Conservation (phyloP, 83 land plant species). For the Larix sibirica region DNA sequence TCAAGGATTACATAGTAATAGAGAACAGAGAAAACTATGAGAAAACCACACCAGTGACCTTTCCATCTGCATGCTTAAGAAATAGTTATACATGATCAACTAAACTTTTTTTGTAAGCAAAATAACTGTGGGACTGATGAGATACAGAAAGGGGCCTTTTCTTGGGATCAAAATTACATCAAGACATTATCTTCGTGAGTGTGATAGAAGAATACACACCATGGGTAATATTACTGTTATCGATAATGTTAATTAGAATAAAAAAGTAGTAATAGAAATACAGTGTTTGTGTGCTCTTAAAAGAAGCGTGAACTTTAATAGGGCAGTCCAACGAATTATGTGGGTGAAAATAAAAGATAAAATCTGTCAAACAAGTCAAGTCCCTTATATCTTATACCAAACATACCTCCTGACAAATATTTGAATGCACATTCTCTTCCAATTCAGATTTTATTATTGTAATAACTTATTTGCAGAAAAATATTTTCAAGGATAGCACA, state of each 20-base stretch:
- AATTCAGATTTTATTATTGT: not conserved
- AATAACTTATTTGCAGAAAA: not conserved
- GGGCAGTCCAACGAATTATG: not conserved
- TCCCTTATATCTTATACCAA: not conserved
- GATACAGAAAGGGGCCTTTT: not conserved
- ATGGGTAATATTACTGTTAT: not conserved
- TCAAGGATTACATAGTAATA: not conserved
- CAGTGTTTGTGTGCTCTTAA: not conserved
- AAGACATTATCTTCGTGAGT: not conserved
- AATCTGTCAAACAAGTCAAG: not conserved
- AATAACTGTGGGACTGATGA: not conserved
- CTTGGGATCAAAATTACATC: not conserved
- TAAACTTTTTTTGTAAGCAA: not conserved
- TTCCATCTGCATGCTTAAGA: not conserved
- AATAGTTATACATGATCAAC: not conserved
- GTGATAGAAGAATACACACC: not conserved
- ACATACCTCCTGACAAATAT: not conserved
- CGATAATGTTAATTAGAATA: slow-evolving; percentile 2
- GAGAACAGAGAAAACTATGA: not conserved
- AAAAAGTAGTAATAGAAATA: not conserved
- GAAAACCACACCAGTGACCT: not conserved
- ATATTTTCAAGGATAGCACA: not conserved
- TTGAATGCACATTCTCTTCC: not conserved
- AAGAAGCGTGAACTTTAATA: not conserved
- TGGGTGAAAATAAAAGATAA: not conserved